Base-by-base conservation (phyloP, 139 green algal genomes). In the Coelastrella sp. region DNA sequence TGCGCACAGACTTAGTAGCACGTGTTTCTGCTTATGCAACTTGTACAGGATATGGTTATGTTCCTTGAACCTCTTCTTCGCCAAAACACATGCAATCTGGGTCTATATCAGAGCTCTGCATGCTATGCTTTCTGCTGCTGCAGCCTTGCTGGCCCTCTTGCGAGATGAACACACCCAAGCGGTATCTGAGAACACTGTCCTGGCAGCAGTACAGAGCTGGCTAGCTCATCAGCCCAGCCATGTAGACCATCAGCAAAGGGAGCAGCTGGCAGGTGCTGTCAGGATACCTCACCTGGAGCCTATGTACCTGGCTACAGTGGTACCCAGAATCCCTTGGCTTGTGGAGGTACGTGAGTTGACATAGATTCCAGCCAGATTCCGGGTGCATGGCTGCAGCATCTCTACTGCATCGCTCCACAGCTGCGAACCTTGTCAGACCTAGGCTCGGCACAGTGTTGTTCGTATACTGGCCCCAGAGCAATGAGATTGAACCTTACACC, bases 261-360 rank as follows among this genome's bases (percentile, higher is more conserved):
- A 71, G 59, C 53, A 45, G 77, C 77, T 84, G 59, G 77, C 60
- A 43, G 62, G n/a, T 27, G 77, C 60, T 23, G 60, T 84, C 27
- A n/a, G 77, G 38, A 41, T 84, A 50, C 77, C 77, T 1, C 60
- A 63, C 59, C 77, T 84, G 59, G 77, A 84, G 60, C 77, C 77
- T 11, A 62, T 32, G 3, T 73, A 60, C 60, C 60, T 84, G 40
- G 60, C 60, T 4, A 84, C 77, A 19, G 77, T 84, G 60, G n/a
- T 84, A 40, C 77, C 77, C 5, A 48, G 77, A 13, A 84, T 84
- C 15, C 38, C 35, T 8, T 84, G 77, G 77, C 60, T 84, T 59
- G 38, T 73, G 1, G 77, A 84, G 77, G 45, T 64, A 21, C 21
- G 53, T 7, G 17, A 32, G 53, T 9, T 27, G 45, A 9, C 15